Evolutionary conservation across 1,139 yeast genomes (phyloP), one percentile per base, ranked within the genome.

Genomic region (Dujonia santamariae): DNA sequence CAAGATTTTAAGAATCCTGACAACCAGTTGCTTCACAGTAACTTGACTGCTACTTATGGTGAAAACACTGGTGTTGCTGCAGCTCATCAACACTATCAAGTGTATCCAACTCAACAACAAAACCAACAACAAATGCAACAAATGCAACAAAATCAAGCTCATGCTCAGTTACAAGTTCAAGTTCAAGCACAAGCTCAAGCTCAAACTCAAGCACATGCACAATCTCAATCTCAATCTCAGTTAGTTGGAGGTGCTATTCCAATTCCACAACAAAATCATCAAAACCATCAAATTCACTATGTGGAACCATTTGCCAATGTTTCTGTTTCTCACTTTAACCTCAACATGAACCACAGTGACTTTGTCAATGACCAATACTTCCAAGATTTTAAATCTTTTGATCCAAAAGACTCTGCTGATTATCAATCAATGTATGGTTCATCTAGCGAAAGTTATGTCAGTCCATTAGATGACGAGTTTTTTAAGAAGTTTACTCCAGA

Each of bases 381-480:
- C 35, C 47, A 54, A 31, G 59, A 53, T 30, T 54, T 54, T 31
- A 34, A 43, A 26, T 48, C 43, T 27, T 44, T 38, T 13, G 28
- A 36, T 15, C 46, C 45, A 9, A 40, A 47, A 17, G 37, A 34
- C 13, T 48, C 54, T 16, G 46, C 50, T 12, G 38, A 36, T 15
- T 31, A 31, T 24, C 38, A 36, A 25, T 33, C 36, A 3, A 6
- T 36, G 3, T 36, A 36, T 18, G 36, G 38, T 3, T 51, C 61
- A 8, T 51, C 59, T 3, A 48, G 42, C 29, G 66, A 58, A 28
- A 54, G 60, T 34, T 50, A 47, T 32, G 44, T 57, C 8, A 59
- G 59, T 35, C 63, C 70, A 5, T 54, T 71, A 28, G 83, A 76
- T 39, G 87, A 82, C 42, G 90, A 83, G 44, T 61, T 79, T 26